phyloP scores from a whole-genome alignment of 2,329 filamentous ascomycete species.

The Exophiala sideris region DNA sequence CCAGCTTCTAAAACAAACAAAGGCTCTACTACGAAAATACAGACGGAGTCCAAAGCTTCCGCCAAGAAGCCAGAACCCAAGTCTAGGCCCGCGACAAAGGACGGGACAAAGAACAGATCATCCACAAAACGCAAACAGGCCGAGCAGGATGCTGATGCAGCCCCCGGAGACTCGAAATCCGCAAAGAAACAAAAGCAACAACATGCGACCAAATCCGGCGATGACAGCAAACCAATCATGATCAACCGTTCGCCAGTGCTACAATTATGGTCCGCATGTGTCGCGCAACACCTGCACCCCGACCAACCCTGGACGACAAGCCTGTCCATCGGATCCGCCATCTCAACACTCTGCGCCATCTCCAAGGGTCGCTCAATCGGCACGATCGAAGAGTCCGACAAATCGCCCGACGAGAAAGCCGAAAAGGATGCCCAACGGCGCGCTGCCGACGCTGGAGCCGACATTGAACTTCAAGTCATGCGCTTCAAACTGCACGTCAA shows the following conservation, averaged over 20 bases:
- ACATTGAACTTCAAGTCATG: slow-evolving; percentile 23
- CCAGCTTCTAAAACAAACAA: neutral
- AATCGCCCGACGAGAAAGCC: slow-evolving; percentile 10
- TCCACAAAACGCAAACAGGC: neutral
- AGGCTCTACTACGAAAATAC: neutral
- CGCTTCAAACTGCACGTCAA: slow-evolving; percentile 20
- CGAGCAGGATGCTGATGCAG: too few species aligned
- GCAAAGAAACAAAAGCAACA: slow-evolving; percentile 7
- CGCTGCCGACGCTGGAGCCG: slow-evolving; percentile 5
- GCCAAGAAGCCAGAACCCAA: neutral
- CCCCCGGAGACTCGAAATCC: neutral
- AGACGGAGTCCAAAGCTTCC: neutral
- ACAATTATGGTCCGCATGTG: slow-evolving; percentile 23
- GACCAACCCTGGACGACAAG: slow-evolving; percentile 16
- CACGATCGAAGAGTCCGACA: slow-evolving; percentile 12
- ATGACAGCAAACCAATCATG: slow-evolving; percentile 16
- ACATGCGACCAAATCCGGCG: slow-evolving; percentile 6
- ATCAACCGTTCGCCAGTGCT: slow-evolving; percentile 26
- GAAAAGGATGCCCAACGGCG: slow-evolving; percentile 13
- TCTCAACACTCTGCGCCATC: slow-evolving; percentile 23
- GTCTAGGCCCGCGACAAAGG: neutral
- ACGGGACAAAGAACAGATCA: neutral
- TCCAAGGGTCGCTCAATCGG: slow-evolving; percentile 25
- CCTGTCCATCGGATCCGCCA: slow-evolving; percentile 19
- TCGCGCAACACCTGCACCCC: slow-evolving; percentile 20